Percentiles rank a stretch among this genome's conserved stretches.
Evolutionary conservation across 2,329 filamentous ascomycete species (phyloP).

Genomic region (Venturia pyrina): DNA sequence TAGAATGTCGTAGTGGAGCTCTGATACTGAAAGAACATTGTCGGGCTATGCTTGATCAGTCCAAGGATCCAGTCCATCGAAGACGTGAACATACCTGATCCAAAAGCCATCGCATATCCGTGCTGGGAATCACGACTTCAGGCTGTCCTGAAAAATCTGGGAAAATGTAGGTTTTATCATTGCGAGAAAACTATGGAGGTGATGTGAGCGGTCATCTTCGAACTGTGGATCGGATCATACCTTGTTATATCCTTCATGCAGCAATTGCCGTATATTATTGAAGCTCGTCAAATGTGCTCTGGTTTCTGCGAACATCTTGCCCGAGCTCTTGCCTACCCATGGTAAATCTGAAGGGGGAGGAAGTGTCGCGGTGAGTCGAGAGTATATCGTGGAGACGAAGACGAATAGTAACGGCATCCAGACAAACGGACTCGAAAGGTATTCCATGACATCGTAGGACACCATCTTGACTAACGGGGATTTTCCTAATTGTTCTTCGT

Average conservation of each 20-base stretch:
- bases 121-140: slow-evolving; percentile 26
- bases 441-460: background rate
- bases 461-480: background rate
- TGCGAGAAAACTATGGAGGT: background rate
- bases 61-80: background rate
- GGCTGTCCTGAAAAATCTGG: slow-evolving; percentile 12
- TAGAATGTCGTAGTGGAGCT: slow-evolving; percentile 29
- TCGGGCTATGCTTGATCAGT: slow-evolving; percentile 25
- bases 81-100: slow-evolving; percentile 17
- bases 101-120: slow-evolving; percentile 30
- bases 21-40: slow-evolving; percentile 25
- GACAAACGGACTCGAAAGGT: background rate
- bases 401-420: background rate
- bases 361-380: background rate
- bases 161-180: slow-evolving; percentile 6
- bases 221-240: background rate
- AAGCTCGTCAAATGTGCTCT: slow-evolving; percentile 8
- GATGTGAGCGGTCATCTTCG: background rate
- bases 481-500: background rate
- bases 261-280: background rate
- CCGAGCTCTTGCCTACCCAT: slow-evolving; percentile 8
- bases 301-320: slow-evolving; percentile 6
- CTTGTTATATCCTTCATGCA: slow-evolving; percentile 11
- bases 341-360: background rate
- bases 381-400: background rate